Base-by-base conservation (phyloP, 306 rosid genomes). In the Cucurbita ficifolia region DNA sequence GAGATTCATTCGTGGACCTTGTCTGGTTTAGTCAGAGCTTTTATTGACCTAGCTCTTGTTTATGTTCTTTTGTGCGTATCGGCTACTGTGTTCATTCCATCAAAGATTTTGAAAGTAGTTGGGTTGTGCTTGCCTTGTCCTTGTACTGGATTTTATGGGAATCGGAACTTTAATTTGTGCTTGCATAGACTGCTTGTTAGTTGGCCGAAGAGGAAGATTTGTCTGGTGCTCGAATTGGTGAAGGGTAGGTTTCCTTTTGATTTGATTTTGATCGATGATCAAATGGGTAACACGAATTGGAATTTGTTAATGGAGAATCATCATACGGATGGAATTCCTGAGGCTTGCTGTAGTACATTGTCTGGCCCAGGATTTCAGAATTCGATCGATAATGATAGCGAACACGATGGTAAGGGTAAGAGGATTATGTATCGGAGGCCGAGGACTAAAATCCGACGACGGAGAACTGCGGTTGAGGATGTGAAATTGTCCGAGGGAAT, bases 41-140 rank as follows among this genome's bases (percentile, higher is more conserved):
- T 86, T 77, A 10, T 95, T 33, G 86, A 88, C 76, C 92, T 95
- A 57, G 68, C 46, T 71, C 0, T 91, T 39, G 97, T 88, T 74
- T 95, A 91, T 84, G 75, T 87, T 70, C 84, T 95, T 69, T 79
- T 95, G 7, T 91, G 87, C 36, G 76, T 80, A 16, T 88, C 97
- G n/a, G 73, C 84, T 64, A 42, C 79, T 79, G 76, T 78, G 76
- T 89, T 85, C 81, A 72, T 91, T 35, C 84, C 82, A 5, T 83
- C 85, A 5, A 88, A 83, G 63, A 68, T 84, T 13, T 78, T 83
- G 72, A 35, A 77, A 49, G 1, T 88, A 68, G 54, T 84, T 16
- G 89, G 96, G 56, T 50, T 85, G 53, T 53, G 18, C 61, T 71
- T 91, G 59, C 99, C 96, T 5, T 91, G 99, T 73, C 93, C 96